These are phyloP conservation scores for Apophysomyces ossiformis DNA, from an alignment of 371 early-diverging fungal genomes.

Conservation along the genomic window DNA sequence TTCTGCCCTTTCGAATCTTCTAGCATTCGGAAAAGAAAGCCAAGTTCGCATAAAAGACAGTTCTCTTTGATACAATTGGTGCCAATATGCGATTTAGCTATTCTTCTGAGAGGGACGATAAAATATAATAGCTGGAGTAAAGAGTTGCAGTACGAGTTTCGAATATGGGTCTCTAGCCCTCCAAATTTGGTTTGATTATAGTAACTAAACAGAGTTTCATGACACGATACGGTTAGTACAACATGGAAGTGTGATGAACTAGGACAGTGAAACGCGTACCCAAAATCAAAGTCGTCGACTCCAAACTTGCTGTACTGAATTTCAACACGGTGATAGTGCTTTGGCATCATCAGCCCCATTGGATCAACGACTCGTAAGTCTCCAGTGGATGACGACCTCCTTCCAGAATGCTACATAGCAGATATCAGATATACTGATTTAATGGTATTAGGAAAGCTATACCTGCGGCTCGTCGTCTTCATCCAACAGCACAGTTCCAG, in stretches of 20 bases:
- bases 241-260: not conserved
- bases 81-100: constrained; percentile 78
- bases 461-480: constrained; percentile 29
- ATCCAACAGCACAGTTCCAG: constrained; percentile 38
- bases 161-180: constrained; percentile 91
- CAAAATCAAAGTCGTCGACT: constrained; percentile 97
- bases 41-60: constrained; percentile 91
- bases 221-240: not conserved
- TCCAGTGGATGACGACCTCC: constrained; percentile 46
- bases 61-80: constrained; percentile 70
- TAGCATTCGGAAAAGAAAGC: constrained; percentile 90
- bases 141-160: constrained; percentile 89
- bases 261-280: constrained; percentile 35
- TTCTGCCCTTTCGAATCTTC: constrained; percentile 88
- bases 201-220: constrained; percentile 37
- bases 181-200: constrained; percentile 87
- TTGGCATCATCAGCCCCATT: constrained; percentile 58
- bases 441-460: not conserved
- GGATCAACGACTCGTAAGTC: constrained; percentile 39
- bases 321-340: constrained; percentile 76
- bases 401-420: constrained; percentile 26
- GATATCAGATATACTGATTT: not conserved
- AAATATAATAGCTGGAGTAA: constrained; percentile 87
- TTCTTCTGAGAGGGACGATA: constrained; percentile 62
- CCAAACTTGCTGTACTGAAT: constrained; percentile 91